Evolutionary conservation across 192 early-diverging fungal species (phyloP).

Genomic region (Backusella tarrabulga): DNA sequence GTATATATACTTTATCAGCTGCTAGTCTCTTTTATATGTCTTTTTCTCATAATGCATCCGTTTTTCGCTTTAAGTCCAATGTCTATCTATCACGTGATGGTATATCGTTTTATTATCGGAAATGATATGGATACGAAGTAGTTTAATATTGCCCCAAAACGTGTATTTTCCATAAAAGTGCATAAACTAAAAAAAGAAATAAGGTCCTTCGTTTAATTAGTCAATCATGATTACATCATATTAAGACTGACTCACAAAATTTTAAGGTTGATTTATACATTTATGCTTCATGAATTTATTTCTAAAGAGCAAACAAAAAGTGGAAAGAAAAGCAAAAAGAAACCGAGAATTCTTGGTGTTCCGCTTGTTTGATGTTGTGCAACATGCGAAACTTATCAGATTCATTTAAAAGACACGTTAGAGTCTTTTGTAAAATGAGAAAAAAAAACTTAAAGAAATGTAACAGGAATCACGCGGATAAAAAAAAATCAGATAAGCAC

Average conservation of each 20-base stretch:
- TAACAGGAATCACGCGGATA: background rate
- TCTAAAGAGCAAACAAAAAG: background rate
- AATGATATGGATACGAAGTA: background rate
- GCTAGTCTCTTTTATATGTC: background rate
- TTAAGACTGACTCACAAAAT: background rate
- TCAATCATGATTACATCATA: background rate
- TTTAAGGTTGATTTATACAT: background rate
- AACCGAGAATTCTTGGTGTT: background rate
- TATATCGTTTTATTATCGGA: background rate
- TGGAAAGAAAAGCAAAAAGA: background rate
- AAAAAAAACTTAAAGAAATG: background rate
- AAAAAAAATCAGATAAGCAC: background rate
- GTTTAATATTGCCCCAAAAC: background rate
- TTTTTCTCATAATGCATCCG: background rate
- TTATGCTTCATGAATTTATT: background rate
- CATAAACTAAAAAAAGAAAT: background rate
- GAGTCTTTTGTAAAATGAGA: background rate
- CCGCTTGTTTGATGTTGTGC: constrained; percentile 3
- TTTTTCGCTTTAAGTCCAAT: background rate
- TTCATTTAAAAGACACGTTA: background rate
- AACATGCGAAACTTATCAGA: background rate
- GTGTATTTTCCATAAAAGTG: background rate
- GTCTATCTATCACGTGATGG: background rate
- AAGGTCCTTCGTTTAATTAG: background rate
- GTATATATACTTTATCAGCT: background rate